Base-by-base conservation (phyloP, 768 basidiomycete species). In the Rhodotorula toruloides region DNA sequence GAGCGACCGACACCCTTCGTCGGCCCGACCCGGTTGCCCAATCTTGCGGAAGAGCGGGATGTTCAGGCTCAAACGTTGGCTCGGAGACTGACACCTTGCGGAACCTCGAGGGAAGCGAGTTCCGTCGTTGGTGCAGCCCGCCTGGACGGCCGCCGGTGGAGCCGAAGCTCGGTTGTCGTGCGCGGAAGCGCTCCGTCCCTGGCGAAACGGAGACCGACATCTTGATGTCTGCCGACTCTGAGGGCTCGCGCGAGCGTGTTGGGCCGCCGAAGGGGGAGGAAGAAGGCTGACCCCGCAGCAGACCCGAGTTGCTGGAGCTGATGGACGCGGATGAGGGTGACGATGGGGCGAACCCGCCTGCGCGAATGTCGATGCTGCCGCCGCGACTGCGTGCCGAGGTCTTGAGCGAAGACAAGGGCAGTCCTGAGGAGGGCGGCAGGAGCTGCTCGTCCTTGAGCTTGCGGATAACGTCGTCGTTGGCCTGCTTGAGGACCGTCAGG, bases 381-480 rank as follows among this genome's bases (percentile, higher is more conserved):
- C 53, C 53, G 21, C n/a, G n/a, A 17, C 4, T 11, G 36, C 37
- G 53, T 14, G 10, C 44, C 22, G 44, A 46, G 13, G 44, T 46
- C 44, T 46, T 11, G 44, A 46, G 44, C 10, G 44, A 25, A 17
- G 44, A 46, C 44, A 46, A 25, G 21, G 44, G n/a, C n/a, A n/a
- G n/a, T n/a, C n/a, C n/a, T n/a, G n/a, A n/a, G 8, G 44, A 21
- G 62, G 63, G 70, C 19, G 90, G 89, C 0, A 83, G 79, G 79
- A 92, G 84, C 74, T 91, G 90, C 70, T 97, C 94, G 4, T 89
- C 89, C 79, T 90, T 88, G 75, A 98, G 82, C 78, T 97, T 96
- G 67, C 90, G 86, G 73, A 99, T 96, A 72, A 98, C 86, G 76
- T 98, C 93, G 78, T 99, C 96, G 77, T 99, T 99, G 25, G 91